phyloP scores from a whole-genome alignment of 148 eudicot genomes.

The Nepenthes gracilis region DNA sequence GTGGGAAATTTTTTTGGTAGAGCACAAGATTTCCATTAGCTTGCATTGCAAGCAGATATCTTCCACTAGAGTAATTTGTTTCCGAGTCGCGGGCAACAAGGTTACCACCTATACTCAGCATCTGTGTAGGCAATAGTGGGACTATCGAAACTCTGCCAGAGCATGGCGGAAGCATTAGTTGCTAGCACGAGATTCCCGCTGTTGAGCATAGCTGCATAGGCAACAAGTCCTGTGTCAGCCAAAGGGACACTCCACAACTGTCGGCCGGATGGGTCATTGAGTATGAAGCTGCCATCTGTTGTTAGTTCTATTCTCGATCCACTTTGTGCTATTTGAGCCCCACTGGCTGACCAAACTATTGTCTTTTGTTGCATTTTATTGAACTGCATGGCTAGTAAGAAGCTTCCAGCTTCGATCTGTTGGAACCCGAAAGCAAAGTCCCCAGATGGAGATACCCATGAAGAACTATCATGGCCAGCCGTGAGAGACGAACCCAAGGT shows the following conservation, averaged over 20 bases:
- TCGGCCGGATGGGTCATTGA: conserved; percentile 12
- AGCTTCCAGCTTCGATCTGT: conserved; percentile 10
- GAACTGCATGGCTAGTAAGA: conserved; percentile 25
- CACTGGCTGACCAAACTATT: conserved; percentile 24
- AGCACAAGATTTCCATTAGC: conserved; percentile 13
- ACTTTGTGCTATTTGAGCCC: conserved; percentile 10
- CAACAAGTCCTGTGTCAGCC: background rate
- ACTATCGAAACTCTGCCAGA: conserved; percentile 19
- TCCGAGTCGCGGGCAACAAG: conserved; percentile 14
- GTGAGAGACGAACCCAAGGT: conserved; percentile 18
- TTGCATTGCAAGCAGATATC: conserved; percentile 9
- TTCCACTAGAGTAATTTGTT: conserved; percentile 17
- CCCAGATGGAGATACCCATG: conserved; percentile 17
- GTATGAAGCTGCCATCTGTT: conserved; percentile 9
- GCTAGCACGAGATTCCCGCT: conserved; percentile 21
- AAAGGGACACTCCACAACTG: conserved; percentile 9
- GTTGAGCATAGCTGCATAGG: conserved; percentile 19
- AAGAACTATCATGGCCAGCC: conserved; percentile 9
- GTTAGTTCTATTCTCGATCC: conserved; percentile 17
- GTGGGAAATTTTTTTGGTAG: conserved; percentile 15
- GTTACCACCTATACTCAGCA: conserved; percentile 3
- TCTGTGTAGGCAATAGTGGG: conserved; percentile 23
- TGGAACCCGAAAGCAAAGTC: conserved; percentile 28
- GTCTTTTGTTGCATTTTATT: conserved; percentile 19
- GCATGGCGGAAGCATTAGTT: background rate